Conservation (phyloP, 1,284 basidiomycete genomes). For the Naganishia sp. region DNA sequence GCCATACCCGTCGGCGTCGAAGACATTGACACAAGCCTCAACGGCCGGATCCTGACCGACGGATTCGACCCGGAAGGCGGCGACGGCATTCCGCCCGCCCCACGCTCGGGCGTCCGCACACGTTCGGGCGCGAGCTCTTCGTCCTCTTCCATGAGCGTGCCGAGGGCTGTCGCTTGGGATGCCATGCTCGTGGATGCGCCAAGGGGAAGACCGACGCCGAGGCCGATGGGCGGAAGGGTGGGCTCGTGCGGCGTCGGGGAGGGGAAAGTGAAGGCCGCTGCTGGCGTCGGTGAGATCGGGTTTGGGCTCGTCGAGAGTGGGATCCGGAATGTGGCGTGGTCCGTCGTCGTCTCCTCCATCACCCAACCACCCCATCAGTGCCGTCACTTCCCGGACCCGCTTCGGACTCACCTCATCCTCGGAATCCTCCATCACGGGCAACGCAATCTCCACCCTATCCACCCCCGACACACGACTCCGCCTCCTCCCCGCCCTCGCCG, state of each 20-base stretch:
- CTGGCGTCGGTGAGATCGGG: background rate
- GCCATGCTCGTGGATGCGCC: slow-evolving; percentile 25
- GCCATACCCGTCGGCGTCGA: background rate
- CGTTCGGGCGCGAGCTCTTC: slow-evolving; percentile 11
- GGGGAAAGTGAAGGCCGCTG: background rate
- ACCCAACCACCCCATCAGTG: background rate
- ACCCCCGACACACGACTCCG: background rate
- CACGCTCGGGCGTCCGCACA: background rate
- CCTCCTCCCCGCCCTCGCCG: background rate
- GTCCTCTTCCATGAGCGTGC: slow-evolving; percentile 20
- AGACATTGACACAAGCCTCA: slow-evolving; percentile 10
- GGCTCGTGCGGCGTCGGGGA: background rate
- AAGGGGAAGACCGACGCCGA: background rate
- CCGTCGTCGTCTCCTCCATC: background rate
- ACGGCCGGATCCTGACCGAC: slow-evolving; percentile 23
- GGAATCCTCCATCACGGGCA: slow-evolving; percentile 18
- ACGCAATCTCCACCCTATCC: slow-evolving; percentile 18
- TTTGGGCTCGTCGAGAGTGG: background rate
- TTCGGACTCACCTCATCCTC: background rate
- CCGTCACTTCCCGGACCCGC: background rate
- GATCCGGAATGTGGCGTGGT: background rate
- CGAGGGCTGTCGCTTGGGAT: slow-evolving; percentile 18
- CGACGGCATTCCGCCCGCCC: background rate
- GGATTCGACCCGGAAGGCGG: background rate
- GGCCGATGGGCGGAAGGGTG: background rate